Evolutionary conservation across 1,284 basidiomycete species (phyloP).

Genomic region (Rhodotorula sp.): DNA sequence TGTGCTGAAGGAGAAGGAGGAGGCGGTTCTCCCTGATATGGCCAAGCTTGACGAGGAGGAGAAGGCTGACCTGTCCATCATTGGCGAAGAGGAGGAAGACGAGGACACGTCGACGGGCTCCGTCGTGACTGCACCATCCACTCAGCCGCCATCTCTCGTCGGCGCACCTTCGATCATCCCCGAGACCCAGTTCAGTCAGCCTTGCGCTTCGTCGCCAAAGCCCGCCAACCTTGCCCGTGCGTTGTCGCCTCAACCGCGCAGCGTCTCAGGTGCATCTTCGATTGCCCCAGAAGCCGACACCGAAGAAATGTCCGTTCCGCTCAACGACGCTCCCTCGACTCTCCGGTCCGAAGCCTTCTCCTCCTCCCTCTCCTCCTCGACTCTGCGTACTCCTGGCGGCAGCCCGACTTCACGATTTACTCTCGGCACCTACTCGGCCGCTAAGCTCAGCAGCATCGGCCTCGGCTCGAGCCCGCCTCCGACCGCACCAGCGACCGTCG

Average conservation of each 20-base stretch:
- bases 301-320: slow-evolving; percentile 22
- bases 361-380: slow-evolving; percentile 22
- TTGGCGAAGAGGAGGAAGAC: slow-evolving; percentile 37
- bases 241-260: slow-evolving; percentile 9
- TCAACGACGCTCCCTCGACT: slow-evolving; percentile 37
- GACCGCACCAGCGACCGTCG: slow-evolving; percentile 1
- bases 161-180: slow-evolving; percentile 7
- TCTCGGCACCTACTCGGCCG: slow-evolving; percentile 28
- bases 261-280: slow-evolving; percentile 38
- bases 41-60: slow-evolving; percentile 1
- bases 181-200: slow-evolving; percentile 25
- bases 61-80: slow-evolving; percentile 32
- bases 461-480: slow-evolving; percentile 30
- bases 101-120: slow-evolving; percentile 8
- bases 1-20: background rate
- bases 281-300: slow-evolving; percentile 40
- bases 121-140: background rate
- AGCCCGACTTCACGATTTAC: slow-evolving; percentile 10
- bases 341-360: slow-evolving; percentile 18
- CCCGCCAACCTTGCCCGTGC: background rate
- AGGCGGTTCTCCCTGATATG: background rate
- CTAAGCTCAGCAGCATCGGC: slow-evolving; percentile 22
- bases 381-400: slow-evolving; percentile 25
- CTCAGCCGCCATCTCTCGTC: background rate
- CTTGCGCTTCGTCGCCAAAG: background rate